Evolutionary conservation across 2,329 filamentous ascomycete genomes (phyloP).

Genomic region (Alternaria triticina): DNA sequence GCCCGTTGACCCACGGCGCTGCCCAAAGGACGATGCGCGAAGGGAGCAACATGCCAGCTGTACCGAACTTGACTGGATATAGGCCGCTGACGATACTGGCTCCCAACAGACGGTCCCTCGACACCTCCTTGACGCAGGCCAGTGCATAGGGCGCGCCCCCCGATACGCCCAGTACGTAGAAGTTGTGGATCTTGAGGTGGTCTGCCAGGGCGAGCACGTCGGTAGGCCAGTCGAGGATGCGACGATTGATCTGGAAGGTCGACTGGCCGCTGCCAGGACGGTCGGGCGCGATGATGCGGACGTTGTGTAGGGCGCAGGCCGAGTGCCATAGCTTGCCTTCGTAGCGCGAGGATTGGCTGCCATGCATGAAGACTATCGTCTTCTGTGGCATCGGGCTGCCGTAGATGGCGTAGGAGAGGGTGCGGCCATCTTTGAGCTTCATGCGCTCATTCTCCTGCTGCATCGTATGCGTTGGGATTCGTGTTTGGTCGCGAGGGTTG

Average conservation of each 20-base stretch:
- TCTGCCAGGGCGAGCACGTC: constrained; percentile 52
- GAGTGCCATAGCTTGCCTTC: constrained; percentile 49
- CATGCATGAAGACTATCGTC: constrained; percentile 53
- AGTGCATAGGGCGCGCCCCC: constrained; percentile 58
- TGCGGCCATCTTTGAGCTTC: constrained; percentile 47
- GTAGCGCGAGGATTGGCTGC: constrained; percentile 52
- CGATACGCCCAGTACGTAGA: constrained; percentile 54
- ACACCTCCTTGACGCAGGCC: constrained; percentile 53
- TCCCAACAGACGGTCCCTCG: constrained; percentile 33
- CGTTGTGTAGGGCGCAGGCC: constrained; percentile 39
- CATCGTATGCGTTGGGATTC: not conserved
- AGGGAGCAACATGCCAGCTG: constrained; percentile 33
- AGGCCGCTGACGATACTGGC: constrained; percentile 34
- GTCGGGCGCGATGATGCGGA: constrained; percentile 53
- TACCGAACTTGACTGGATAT: constrained; percentile 34
- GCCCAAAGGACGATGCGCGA: constrained; percentile 31
- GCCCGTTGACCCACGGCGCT: constrained; percentile 32
- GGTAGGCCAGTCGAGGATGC: constrained; percentile 50
- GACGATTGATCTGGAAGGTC: constrained; percentile 46
- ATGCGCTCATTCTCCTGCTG: constrained; percentile 32
- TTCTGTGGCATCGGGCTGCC: constrained; percentile 50
- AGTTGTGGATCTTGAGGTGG: constrained; percentile 50
- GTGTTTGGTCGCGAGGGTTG: not conserved
- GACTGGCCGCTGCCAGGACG: constrained; percentile 54
- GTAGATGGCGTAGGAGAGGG: constrained; percentile 54